Conservation (phyloP, 441 rosid species). For the Brassica balearica region DNA sequence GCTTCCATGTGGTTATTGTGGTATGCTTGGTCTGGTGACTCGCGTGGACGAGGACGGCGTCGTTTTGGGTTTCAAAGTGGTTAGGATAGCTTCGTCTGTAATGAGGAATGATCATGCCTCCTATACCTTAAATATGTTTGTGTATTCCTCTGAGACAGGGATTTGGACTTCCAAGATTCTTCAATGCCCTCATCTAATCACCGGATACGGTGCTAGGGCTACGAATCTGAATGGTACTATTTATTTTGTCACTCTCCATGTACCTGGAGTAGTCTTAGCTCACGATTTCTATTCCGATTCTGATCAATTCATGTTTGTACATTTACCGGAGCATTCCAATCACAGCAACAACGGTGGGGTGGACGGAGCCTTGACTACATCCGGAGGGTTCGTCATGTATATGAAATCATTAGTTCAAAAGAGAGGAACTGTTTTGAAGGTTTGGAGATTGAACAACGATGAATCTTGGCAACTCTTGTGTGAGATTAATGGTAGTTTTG, state of each 20-base stretch:
- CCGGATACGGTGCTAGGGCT: background rate
- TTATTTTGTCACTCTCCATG: background rate
- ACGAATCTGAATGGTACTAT: background rate
- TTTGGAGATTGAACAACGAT: constrained; percentile 8
- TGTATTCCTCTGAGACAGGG: constrained; percentile 19
- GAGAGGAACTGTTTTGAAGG: background rate
- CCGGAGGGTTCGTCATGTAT: background rate
- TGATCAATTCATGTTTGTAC: background rate
- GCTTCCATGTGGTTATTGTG: background rate
- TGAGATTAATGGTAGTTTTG: background rate
- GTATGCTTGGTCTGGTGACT: background rate
- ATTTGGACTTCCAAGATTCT: background rate
- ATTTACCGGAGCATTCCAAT: background rate
- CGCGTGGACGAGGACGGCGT: background rate
- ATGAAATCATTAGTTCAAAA: background rate
- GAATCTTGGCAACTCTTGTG: constrained; percentile 2
- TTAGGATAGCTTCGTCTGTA: background rate
- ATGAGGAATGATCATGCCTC: no score
- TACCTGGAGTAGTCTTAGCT: background rate
- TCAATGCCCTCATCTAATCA: background rate
- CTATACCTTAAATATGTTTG: background rate
- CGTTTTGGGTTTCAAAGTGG: constrained; percentile 19
- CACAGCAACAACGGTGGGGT: background rate
- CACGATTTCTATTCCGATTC: background rate
- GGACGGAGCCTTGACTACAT: background rate